Conservation (phyloP, 805 yeast genomes). For the Sporopachydermia quercuum region DNA sequence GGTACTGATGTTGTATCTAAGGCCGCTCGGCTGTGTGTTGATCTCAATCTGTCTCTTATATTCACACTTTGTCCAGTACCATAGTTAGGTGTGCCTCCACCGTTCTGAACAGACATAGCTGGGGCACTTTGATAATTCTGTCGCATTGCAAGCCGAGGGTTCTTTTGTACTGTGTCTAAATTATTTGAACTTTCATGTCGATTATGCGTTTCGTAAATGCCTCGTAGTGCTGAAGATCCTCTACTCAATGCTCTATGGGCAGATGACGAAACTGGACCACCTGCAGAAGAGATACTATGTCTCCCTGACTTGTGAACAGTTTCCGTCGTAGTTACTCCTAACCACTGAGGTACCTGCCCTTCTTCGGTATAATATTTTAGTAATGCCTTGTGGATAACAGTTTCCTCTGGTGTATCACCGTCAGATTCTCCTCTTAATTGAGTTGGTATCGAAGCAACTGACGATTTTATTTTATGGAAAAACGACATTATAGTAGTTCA, state of each 20-base stretch:
- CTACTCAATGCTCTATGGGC: not conserved
- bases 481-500: no score
- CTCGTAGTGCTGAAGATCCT: not conserved
- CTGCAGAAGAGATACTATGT: not conserved
- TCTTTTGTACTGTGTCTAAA: not conserved
- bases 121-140: not conserved
- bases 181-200: not conserved
- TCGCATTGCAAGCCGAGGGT: not conserved
- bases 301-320: no score
- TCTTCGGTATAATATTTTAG: constrained; percentile 23
- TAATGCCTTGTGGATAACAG: constrained; percentile 30
- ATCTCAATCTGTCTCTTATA: not conserved
- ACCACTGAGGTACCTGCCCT: constrained; percentile 22
- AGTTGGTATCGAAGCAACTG: not conserved
- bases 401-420: constrained; percentile 26
- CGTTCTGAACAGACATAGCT: not conserved
- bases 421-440: constrained; percentile 23
- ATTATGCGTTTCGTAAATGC: not conserved
- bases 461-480: not conserved
- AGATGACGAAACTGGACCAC: not conserved
- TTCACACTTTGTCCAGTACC: not conserved
- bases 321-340: constrained; percentile 12
- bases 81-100: not conserved
- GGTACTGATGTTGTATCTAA: no score
- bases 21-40: not conserved